Percentiles rank a stretch among this genome's conserved stretches.
Evolutionary conservation across 176 grass and related monocot genomes (phyloP).

Genomic region (Musa acuminata): DNA sequence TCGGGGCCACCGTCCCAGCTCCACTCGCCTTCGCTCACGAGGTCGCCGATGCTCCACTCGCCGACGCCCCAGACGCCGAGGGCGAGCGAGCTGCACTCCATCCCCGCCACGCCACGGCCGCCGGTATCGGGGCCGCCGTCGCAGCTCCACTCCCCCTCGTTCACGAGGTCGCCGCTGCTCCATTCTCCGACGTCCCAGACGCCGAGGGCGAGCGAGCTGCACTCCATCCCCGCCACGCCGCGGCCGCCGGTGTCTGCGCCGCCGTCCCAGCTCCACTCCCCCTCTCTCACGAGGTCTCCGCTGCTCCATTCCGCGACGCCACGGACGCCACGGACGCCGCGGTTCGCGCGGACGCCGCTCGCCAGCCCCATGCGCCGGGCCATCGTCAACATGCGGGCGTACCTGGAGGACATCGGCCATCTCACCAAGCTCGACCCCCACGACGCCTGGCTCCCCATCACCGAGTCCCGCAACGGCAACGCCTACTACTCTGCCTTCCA

Average conservation of each 20-base stretch:
- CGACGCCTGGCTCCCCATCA: constrained; percentile 97
- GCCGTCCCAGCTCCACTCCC: not conserved
- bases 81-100: constrained; percentile 7
- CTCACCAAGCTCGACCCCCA: constrained; percentile 57
- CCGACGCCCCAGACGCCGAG: constrained; percentile 1
- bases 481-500: constrained; percentile 96
- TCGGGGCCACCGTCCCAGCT: constrained; percentile 57
- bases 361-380: constrained; percentile 49
- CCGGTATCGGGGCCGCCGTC: not conserved
- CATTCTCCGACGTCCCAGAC: not conserved
- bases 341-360: constrained; percentile 45
- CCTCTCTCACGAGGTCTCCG: not conserved
- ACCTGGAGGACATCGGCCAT: constrained; percentile 68
- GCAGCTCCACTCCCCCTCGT: not conserved
- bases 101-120: not conserved
- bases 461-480: constrained; percentile 87
- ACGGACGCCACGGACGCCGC: constrained; percentile 32
- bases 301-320: not conserved
- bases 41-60: not conserved
- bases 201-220: constrained; percentile 10
- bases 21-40: constrained; percentile 30
- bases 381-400: constrained; percentile 48
- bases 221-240: not conserved
- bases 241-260: not conserved
- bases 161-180: constrained; percentile 6